Evolutionary conservation across 371 early-diverging fungal species (phyloP).

Genomic region (Chytridium lagenaria): DNA sequence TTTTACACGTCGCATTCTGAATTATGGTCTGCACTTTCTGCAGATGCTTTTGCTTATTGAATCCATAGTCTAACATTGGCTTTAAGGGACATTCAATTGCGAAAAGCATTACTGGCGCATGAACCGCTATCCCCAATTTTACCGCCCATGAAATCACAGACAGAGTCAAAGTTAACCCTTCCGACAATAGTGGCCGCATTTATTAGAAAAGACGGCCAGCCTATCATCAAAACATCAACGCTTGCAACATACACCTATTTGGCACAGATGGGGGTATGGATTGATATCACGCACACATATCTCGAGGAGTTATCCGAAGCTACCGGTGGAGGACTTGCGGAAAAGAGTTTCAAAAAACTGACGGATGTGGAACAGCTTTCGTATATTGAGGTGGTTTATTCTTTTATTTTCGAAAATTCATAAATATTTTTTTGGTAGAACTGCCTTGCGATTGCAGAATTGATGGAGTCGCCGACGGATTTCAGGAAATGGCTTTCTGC

Average conservation of each 20-base stretch:
- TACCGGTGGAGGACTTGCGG: neutral
- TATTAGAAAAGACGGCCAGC: constrained; percentile 70
- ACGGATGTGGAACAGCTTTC: neutral
- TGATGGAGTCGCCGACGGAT: constrained; percentile 67
- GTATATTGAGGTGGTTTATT: neutral
- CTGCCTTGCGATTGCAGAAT: neutral
- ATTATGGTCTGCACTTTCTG: neutral
- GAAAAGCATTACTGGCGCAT: constrained; percentile 21
- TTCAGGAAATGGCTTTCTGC: constrained; percentile 68
- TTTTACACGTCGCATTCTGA: neutral
- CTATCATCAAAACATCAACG: constrained; percentile 72
- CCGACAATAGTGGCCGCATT: constrained; percentile 67
- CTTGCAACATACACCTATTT: constrained; percentile 80
- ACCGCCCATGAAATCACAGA: neutral
- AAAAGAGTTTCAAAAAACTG: neutral
- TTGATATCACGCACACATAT: constrained; percentile 56
- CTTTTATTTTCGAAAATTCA: neutral
- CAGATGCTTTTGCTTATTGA: constrained; percentile 5
- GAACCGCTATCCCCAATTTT: constrained; percentile 29
- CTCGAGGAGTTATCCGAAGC: constrained; percentile 63
- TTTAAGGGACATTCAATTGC: neutral
- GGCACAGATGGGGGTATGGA: constrained; percentile 72
- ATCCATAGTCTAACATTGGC: neutral
- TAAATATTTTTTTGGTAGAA: too few species aligned
- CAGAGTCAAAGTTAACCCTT: constrained; percentile 23